Conservation (phyloP, 345 rosid genomes). For the Gossypium turneri region DNA sequence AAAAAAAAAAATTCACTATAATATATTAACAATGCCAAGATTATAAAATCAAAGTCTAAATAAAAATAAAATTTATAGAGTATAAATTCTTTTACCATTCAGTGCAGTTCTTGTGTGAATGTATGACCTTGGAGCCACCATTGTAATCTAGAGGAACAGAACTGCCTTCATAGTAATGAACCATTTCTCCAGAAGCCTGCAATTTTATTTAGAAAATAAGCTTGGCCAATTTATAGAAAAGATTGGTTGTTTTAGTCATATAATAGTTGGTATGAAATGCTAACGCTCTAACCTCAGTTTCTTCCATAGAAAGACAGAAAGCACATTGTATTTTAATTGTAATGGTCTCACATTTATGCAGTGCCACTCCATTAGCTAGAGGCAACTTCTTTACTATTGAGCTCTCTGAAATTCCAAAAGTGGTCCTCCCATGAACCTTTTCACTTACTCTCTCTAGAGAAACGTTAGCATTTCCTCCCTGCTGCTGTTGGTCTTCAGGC, state of each 20-base stretch:
- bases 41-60: background rate
- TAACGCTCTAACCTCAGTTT: conserved; percentile 53
- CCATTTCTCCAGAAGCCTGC: conserved; percentile 87
- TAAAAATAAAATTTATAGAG: background rate
- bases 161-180: conserved; percentile 60
- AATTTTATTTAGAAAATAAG: conserved; percentile 20
- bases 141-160: conserved; percentile 53
- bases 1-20: conserved; percentile 8
- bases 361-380: conserved; percentile 18
- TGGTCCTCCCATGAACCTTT: conserved; percentile 19
- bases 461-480: conserved; percentile 12
- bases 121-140: conserved; percentile 56
- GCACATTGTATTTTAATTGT: conserved; percentile 41
- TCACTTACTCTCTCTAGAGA: conserved; percentile 14
- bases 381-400: conserved; percentile 23
- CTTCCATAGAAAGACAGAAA: conserved; percentile 71
- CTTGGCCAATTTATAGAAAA: background rate
- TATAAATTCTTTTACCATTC: conserved; percentile 63
- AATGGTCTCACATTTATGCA: conserved; percentile 37
- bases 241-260: background rate
- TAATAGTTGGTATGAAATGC: background rate
- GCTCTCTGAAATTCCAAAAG: conserved; percentile 18
- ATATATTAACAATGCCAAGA: background rate
- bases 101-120: conserved; percentile 73
- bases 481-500: conserved; percentile 19